Evolutionary conservation across 2,329 filamentous ascomycete genomes (phyloP), one percentile per base, ranked within the genome.

Genomic region (Fusarium sacchari): DNA sequence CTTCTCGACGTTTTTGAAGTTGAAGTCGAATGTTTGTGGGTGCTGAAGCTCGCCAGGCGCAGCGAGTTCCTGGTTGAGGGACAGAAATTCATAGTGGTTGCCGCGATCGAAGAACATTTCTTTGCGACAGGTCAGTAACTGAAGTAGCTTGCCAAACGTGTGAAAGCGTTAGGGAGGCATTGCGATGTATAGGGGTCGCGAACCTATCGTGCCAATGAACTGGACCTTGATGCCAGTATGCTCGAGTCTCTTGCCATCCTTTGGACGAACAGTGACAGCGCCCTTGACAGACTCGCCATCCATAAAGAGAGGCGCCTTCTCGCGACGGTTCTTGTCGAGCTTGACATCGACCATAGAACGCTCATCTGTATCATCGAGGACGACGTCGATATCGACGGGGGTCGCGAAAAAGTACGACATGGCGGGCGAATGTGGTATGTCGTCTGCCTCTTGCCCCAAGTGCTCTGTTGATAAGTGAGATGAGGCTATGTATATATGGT

Each of bases 91-190:
- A 88, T 99, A 97, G 86, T 98, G 96, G 83, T 98, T 99, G 79
- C 96, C 96, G 80, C 96, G 94, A 83, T 99, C 96, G 84, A 97
- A 99, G 89, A 98, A 99, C 96, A 99, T 99, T 83, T 99, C 96
- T 97, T 62, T 47, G 47, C 60, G 34, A 61, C 24, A n/a, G 47
- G 55, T 66, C 28, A 63, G 60, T 65, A 55, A 50, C 46, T 47
- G 24, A n/a, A 37, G 28, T 30, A 58, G 50, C 22, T 42, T 26
- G n/a, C 26, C n/a, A 67, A 62, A 50, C 43, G 56, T 49, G 65
- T 69, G 30, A 57, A 50, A 58, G 69, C 63, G 42, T 69, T 53
- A 69, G 59, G 65, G 57, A 50, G 57, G 49, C 39, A 70, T 63
- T 43, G 37, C 43, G 49, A 57, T 58, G 52, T 52, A 61, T 56